Conservation (phyloP, 768 basidiomycete genomes). For the Candolleomyces aberdarensis region DNA sequence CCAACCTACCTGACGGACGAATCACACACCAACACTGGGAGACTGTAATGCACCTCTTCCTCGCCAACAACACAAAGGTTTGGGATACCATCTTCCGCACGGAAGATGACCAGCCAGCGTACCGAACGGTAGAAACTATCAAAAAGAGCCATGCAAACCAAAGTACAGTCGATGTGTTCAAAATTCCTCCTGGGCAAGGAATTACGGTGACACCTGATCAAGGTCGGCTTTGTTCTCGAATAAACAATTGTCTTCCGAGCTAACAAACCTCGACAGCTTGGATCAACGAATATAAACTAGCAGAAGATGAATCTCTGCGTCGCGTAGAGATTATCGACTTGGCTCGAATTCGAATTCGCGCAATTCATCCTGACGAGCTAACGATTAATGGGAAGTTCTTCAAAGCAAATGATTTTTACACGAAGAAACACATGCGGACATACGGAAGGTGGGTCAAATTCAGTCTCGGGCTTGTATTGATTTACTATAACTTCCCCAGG, state of each 20-base stretch:
- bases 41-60: slow-evolving; percentile 14
- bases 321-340: neutral
- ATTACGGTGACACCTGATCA: neutral
- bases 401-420: neutral
- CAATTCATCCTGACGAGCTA: slow-evolving; percentile 1
- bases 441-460: slow-evolving; percentile 14
- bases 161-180: slow-evolving; percentile 4
- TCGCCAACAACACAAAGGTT: slow-evolving; percentile 1
- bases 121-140: slow-evolving; percentile 16
- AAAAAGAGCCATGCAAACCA: neutral
- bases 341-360: neutral
- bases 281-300: neutral
- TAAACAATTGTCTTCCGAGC: neutral
- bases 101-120: slow-evolving; percentile 18
- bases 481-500: slow-evolving; percentile 4
- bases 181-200: slow-evolving; percentile 9
- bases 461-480: neutral
- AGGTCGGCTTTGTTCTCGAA: neutral
- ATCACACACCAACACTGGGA: no score
- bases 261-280: neutral
- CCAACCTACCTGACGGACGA: no score
- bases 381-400: slow-evolving; percentile 9
- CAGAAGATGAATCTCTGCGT: neutral
- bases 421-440: neutral
- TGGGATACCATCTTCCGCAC: slow-evolving; percentile 19